Percentiles rank a stretch among this genome's conserved stretches.
Conservation (phyloP, 2,329 filamentous ascomycete species). For the Daldinia sp. region DNA sequence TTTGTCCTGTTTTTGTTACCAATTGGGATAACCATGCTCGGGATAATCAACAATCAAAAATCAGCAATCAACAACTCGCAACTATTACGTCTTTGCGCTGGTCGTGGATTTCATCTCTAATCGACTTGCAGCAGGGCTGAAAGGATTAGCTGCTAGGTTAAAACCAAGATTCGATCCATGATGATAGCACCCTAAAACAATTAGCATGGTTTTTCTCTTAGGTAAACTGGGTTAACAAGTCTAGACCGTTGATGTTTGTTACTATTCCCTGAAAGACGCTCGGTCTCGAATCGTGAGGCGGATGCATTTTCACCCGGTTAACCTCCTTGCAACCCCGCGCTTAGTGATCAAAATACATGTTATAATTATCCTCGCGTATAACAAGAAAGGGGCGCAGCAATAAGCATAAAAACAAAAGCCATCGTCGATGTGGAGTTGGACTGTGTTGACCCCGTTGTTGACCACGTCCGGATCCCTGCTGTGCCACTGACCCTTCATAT, state of each 20-base stretch:
- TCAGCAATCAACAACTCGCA: too few relatives aligned
- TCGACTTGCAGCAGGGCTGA: not conserved
- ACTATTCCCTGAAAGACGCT: not conserved
- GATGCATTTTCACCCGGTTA: not conserved
- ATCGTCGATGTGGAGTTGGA: slow-evolving; percentile 15
- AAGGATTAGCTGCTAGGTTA: not conserved
- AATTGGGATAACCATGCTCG: too few relatives aligned
- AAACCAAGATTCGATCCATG: slow-evolving; percentile 28
- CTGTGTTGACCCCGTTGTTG: not conserved
- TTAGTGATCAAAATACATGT: not conserved
- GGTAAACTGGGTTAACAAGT: not conserved
- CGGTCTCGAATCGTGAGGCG: not conserved
- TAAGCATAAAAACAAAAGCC: slow-evolving; percentile 4
- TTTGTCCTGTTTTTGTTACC: too few relatives aligned
- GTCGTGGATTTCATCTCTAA: not conserved
- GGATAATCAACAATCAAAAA: too few relatives aligned
- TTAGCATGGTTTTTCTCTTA: slow-evolving; percentile 1
- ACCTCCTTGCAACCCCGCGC: not conserved
- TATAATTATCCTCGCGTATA: slow-evolving; percentile 6
- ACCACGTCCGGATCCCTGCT: slow-evolving; percentile 9
- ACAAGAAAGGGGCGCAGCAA: slow-evolving; percentile 16
- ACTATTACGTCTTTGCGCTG: not conserved
- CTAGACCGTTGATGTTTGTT: not conserved
- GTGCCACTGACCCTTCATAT: not conserved
- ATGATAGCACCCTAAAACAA: slow-evolving; percentile 12